Evolutionary conservation across 2,329 filamentous ascomycete species (phyloP).

Genomic region (Fusarium nurragi): DNA sequence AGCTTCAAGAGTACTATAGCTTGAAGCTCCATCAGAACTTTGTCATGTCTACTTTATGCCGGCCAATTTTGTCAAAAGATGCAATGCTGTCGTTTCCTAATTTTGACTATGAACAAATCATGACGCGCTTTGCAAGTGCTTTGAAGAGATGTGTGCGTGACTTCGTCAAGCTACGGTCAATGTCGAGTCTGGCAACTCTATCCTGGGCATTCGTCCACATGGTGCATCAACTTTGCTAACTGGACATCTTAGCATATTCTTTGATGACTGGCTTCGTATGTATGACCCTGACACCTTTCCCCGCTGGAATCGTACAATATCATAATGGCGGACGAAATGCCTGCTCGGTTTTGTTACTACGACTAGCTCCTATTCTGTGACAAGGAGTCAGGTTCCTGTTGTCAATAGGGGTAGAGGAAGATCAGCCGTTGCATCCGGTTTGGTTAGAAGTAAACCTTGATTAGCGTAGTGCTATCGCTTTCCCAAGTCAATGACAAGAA

Average conservation of each 20-base stretch:
- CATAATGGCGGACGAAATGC: conserved; percentile 26
- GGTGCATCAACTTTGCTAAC: too few relatives aligned
- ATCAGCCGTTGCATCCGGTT: too few relatives aligned
- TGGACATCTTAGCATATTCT: not conserved
- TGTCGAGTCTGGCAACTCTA: conserved; percentile 21
- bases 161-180: conserved; percentile 22
- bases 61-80: conserved; percentile 13
- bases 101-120: not conserved
- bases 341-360: too few relatives aligned
- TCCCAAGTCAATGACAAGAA: too few relatives aligned
- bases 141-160: conserved; percentile 15
- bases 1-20: conserved; percentile 24
- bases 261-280: conserved; percentile 27
- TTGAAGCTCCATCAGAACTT: conserved; percentile 25
- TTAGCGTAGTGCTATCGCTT: too few relatives aligned
- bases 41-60: conserved; percentile 22
- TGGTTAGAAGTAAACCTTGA: too few relatives aligned
- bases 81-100: not conserved
- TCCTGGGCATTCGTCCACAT: conserved; percentile 37
- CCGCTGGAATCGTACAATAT: conserved; percentile 31
- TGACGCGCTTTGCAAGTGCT: conserved; percentile 7
- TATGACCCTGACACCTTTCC: conserved; percentile 26
- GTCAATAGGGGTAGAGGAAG: too few relatives aligned
- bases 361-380: too few relatives aligned
- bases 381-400: too few relatives aligned